Conservation (phyloP, 2,329 filamentous ascomycete genomes). For the Diplodia scrobiculata region DNA sequence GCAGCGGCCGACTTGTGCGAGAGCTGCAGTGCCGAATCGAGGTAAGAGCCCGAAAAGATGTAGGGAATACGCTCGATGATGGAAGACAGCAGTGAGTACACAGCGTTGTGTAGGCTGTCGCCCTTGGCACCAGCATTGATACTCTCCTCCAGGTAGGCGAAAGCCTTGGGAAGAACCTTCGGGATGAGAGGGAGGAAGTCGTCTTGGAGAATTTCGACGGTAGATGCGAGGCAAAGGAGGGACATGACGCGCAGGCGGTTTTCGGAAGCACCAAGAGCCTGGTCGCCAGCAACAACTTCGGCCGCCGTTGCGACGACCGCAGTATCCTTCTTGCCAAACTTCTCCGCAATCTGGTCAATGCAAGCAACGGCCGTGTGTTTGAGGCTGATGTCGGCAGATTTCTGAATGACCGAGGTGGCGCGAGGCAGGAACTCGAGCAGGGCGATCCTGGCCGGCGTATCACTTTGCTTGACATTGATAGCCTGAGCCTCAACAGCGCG, state of each 20-base stretch:
- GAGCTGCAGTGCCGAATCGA: slow-evolving; percentile 70
- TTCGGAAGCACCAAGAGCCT: slow-evolving; percentile 75
- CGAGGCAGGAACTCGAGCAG: slow-evolving; percentile 78
- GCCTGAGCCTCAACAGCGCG: slow-evolving; percentile 74
- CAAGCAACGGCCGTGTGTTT: slow-evolving; percentile 86
- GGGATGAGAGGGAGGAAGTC: slow-evolving; percentile 83
- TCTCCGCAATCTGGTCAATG: slow-evolving; percentile 89
- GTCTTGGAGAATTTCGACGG: slow-evolving; percentile 84
- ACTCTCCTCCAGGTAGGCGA: slow-evolving; percentile 70
- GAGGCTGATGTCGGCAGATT: slow-evolving; percentile 70
- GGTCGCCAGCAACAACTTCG: slow-evolving; percentile 70
- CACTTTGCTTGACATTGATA: slow-evolving; percentile 68
- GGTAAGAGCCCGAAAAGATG: slow-evolving; percentile 76
- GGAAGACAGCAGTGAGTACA: slow-evolving; percentile 76
- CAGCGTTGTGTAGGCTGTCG: slow-evolving; percentile 74
- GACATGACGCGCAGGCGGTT: slow-evolving; percentile 76
- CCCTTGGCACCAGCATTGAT: slow-evolving; percentile 58
- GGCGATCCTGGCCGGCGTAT: slow-evolving; percentile 67
- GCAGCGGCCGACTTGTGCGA: slow-evolving; percentile 72
- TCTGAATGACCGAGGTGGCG: slow-evolving; percentile 73
- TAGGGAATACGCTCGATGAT: slow-evolving; percentile 83
- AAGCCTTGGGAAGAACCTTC: slow-evolving; percentile 68
- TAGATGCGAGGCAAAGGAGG: slow-evolving; percentile 83
- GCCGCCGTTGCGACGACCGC: slow-evolving; percentile 75
- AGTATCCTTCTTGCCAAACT: slow-evolving; percentile 90